Base-by-base conservation (phyloP, 2,329 filamentous ascomycete species). In the Nigrospora osmanthi region DNA sequence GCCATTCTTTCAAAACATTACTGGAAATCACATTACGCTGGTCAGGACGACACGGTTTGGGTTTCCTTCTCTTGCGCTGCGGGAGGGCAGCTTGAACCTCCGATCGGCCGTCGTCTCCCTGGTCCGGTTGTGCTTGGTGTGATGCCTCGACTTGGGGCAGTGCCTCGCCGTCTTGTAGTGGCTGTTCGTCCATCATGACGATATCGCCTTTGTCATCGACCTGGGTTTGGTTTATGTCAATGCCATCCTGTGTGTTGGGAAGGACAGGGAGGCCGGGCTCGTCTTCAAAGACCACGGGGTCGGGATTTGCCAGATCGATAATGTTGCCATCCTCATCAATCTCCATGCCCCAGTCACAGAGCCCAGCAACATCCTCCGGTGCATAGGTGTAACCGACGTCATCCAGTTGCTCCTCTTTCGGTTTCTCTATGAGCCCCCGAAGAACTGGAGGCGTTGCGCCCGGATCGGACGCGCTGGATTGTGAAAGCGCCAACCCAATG, bases 301-400 rank as follows among this genome's bases (percentile, higher is more conserved):
- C 34, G 31, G 49, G 47, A 15, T 46, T 54, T 14, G 28, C 47
- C 17, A 41, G 15, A 39, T 64, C 63, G 35, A 73, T 52, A 33
- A 78, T 55, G 47, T 76, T 76, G 34, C 75, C 75, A 11, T 76
- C 58, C 19, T 61, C 68, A 48, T 77, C 75, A 43, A 79, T 70
- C n/a, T 70, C 65, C 23, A 78, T 61, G 3, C 67, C 69, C 51
- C 72, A 64, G 23, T 69, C 68, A 0, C 60, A 60, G 16, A 67
- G 52, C 6, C 58, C 54, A 10, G 60, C 62, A 23, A 69, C 54
- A 3, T 70, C 67, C 11, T 73, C 66, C 0, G 65, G 63, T 10
- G 53, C 61, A 23, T 54, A 47, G 31, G 58, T 45, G 6, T 54
- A 44, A 16, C 49, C 52, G 2, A 62, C 60, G 28, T 62, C 58